A percentile compares a stretch with the other conserved stretches of the same genome.
These are phyloP conservation scores for Phytophthora hybrid DNA, from an alignment of 352 stramenopile species.

Conservation along the genomic window DNA sequence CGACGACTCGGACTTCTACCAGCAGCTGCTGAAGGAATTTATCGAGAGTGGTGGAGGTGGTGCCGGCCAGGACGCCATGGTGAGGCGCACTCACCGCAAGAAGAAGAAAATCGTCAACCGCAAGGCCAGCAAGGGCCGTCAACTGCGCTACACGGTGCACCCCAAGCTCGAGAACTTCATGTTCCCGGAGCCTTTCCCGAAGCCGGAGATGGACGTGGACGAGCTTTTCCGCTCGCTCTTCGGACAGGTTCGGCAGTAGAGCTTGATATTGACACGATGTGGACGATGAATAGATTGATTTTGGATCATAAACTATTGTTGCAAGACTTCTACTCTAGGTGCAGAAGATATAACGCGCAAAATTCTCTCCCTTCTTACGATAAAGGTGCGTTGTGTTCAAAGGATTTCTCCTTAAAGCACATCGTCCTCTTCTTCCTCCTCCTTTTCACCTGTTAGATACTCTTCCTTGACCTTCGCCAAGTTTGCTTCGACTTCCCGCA, in stretches of 20 bases:
- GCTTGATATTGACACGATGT: slow-evolving; percentile 6
- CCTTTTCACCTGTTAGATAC: slow-evolving; percentile 68
- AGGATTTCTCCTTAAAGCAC: slow-evolving; percentile 66
- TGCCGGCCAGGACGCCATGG: slow-evolving; percentile 55
- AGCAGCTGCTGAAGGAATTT: slow-evolving; percentile 91
- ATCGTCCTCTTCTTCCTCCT: slow-evolving; percentile 89
- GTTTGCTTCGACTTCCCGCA: slow-evolving; percentile 53
- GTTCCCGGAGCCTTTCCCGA: slow-evolving; percentile 86
- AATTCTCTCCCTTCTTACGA: neutral
- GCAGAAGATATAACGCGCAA: slow-evolving; percentile 24
- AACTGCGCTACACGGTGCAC: slow-evolving; percentile 86
- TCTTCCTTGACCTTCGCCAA: slow-evolving; percentile 62
- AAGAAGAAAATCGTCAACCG: slow-evolving; percentile 91
- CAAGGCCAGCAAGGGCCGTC: slow-evolving; percentile 87
- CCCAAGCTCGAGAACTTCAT: slow-evolving; percentile 92
- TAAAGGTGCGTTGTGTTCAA: slow-evolving; percentile 18
- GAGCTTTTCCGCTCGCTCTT: slow-evolving; percentile 90
- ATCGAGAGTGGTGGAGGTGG: slow-evolving; percentile 77
- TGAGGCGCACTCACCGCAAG: slow-evolving; percentile 76
- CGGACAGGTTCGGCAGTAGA: slow-evolving; percentile 60
- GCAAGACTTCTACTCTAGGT: too few relatives aligned
- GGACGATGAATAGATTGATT: slow-evolving; percentile 30
- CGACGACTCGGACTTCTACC: slow-evolving; percentile 90
- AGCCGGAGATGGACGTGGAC: slow-evolving; percentile 81
- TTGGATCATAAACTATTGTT: slow-evolving; percentile 24